A percentile compares a stretch with the other conserved stretches of the same genome.
Evolutionary conservation across 179 eudicot species (phyloP).

Genomic region (Carnegiea gigantea): DNA sequence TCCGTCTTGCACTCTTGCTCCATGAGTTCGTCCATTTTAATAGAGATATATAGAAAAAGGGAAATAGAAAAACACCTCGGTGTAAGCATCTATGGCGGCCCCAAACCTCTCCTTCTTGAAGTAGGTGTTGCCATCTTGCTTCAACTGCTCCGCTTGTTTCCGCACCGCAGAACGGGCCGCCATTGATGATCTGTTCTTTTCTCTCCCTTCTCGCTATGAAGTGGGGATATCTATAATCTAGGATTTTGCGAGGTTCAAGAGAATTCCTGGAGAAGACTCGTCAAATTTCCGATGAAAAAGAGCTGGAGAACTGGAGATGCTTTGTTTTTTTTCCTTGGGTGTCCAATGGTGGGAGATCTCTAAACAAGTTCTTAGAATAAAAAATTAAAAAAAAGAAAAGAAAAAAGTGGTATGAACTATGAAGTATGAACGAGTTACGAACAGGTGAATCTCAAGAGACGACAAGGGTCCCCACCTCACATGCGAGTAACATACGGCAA

Average conservation of each 20-base stretch:
- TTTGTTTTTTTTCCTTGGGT: too few relatives aligned
- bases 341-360: too few relatives aligned
- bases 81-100: constrained; percentile 96
- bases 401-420: too few relatives aligned
- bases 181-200: constrained; percentile 27
- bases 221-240: too few relatives aligned
- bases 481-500: too few relatives aligned
- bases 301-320: too few relatives aligned
- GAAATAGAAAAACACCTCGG: constrained; percentile 46
- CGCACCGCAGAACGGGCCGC: constrained; percentile 31
- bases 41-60: too few relatives aligned
- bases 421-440: too few relatives aligned
- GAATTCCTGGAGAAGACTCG: background rate
- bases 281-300: background rate
- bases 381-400: too few relatives aligned
- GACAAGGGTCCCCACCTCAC: too few relatives aligned
- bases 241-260: background rate
- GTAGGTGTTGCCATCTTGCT: constrained; percentile 63
- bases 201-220: background rate
- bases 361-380: too few relatives aligned
- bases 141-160: constrained; percentile 68
- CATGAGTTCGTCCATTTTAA: background rate
- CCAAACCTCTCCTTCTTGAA: constrained; percentile 61
- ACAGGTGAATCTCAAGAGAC: too few relatives aligned
- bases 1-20: background rate